Evolutionary conservation across 345 rosid species (phyloP), one percentile per base, ranked within the genome.

Genomic region (Lepidium didymum): DNA sequence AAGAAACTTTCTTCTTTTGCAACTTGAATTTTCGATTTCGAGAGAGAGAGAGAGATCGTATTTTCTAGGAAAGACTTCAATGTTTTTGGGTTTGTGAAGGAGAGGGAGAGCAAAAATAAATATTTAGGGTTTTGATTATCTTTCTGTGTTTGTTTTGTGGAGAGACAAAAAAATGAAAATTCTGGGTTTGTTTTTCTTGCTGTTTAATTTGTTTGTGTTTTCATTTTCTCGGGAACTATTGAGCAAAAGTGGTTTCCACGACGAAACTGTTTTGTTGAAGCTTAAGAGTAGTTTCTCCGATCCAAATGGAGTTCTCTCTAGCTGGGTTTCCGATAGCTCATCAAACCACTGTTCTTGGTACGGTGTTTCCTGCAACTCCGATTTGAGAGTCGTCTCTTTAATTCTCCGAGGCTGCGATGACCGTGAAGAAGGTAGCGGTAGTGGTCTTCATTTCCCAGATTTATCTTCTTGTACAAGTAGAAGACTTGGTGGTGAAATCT

Each of bases 361-460:
- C 33, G 89, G 85, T 33, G 85, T 82, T 7, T 45, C 81, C 6
- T 84, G 86, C 55, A 76, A 82, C 81, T 72, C 82, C 19, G 55
- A 64, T 56, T 75, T 51, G 3, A 73, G 56, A 36, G 82, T 78
- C 58, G 74, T 77, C 72, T 78, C 80, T 41, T 5, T 82, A 4
- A 76, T 49, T 5, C 65, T 84, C 51, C 47, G 73, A 7, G 81
- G 82, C 18, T 69, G 77, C 59, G 71, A 46, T 40, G 75, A 21
- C 7, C 21, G 1, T 45, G n/a, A 68, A 45, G 74, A 43, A 4
- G 25, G 35, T 19, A 3, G 31, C 6, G 41, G 42, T 44, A 34
- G 12, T 16, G n/a, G 37, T 59, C 45, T 27, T 56, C 58, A 64
- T 62, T 43, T 41, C 69, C 72, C 75, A 35, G 56, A 25, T 68